Evolutionary conservation across 2,329 filamentous ascomycete species (phyloP).

Genomic region (Ambrosiella cleistominuta): DNA sequence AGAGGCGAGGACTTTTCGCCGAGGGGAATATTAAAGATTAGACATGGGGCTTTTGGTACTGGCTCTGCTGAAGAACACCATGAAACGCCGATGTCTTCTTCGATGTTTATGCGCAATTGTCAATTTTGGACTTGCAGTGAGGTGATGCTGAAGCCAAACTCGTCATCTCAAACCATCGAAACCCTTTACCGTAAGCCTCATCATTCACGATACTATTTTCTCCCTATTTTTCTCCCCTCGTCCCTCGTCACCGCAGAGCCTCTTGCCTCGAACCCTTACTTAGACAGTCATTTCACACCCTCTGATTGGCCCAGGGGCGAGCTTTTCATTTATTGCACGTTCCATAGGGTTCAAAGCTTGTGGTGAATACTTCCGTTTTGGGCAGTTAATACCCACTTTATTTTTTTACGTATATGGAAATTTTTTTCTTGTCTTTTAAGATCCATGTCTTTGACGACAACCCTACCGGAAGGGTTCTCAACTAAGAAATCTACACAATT

Average conservation of each 20-base stretch:
- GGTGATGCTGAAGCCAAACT: too few species aligned
- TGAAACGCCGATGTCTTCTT: not conserved
- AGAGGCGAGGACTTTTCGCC: not conserved
- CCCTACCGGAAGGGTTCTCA: not conserved
- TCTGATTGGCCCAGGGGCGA: not conserved
- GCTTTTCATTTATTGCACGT: not conserved
- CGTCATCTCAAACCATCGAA: too few species aligned
- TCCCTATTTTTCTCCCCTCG: too few species aligned
- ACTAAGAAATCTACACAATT: not conserved
- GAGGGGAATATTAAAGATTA: not conserved
- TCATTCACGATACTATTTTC: too few species aligned
- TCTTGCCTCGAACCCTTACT: not conserved
- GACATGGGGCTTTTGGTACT: not conserved
- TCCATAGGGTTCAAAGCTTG: not conserved
- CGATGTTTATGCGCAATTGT: too few species aligned
- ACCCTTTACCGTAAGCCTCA: too few species aligned
- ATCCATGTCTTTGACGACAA: constrained; percentile 1
- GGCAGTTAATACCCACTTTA: constrained; percentile 1
- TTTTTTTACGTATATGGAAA: not conserved
- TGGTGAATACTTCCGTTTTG: not conserved
- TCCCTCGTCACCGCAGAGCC: too few species aligned
- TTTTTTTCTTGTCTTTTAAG: not conserved
- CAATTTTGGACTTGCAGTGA: too few species aligned
- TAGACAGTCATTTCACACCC: not conserved
- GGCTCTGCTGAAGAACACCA: not conserved